Base-by-base conservation (phyloP, 441 rosid species). In the Biscutella laevigata region DNA sequence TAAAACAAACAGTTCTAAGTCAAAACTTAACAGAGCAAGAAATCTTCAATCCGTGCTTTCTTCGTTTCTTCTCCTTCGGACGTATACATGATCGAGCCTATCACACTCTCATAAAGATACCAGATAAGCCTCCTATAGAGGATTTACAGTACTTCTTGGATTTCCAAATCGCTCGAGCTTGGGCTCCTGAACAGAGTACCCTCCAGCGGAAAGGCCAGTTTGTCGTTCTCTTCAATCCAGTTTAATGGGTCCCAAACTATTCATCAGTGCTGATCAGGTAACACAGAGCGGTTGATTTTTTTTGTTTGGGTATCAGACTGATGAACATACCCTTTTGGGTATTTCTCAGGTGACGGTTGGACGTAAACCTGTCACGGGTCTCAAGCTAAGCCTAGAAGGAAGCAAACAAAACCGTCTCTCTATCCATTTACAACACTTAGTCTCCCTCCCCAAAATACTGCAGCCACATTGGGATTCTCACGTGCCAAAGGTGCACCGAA, bases 161-260 rank as follows among this genome's bases (percentile, higher is more conserved):
- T 56, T 84, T 73, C 59, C 92, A 84, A 74, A 74, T 84, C 62
- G 71, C 80, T 59, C 71, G 75, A 70, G 74, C 76, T 53, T 84
- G 92, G 92, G 92, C 88, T 58, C 92, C 92, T 0, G 83, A 81
- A 51, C 85, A 77, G 66, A 83, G 87, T 45, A 81, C 62, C 60
- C 74, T 81, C 64, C 92, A 75, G 54, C 68, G 92, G 37, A 84
- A 81, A 68, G 92, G 36, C 88, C 92, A 3, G 88, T 84, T 10
- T 84, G 85, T 55, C 37, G 53, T 36, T 75, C 79, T 66, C 83
- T 84, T 55, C 92, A 81, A 17, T 81, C 81, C 68, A 84, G 92
- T 75, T 76, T 84, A 66, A 84, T 84, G 92, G 92, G 92, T 72
- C 92, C 87, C 4, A 84, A 84, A 65, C 83, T 84, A 2, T 81